Evolutionary conservation across 768 basidiomycete species (phyloP).

Genomic region (Lactarius sanguifluus): DNA sequence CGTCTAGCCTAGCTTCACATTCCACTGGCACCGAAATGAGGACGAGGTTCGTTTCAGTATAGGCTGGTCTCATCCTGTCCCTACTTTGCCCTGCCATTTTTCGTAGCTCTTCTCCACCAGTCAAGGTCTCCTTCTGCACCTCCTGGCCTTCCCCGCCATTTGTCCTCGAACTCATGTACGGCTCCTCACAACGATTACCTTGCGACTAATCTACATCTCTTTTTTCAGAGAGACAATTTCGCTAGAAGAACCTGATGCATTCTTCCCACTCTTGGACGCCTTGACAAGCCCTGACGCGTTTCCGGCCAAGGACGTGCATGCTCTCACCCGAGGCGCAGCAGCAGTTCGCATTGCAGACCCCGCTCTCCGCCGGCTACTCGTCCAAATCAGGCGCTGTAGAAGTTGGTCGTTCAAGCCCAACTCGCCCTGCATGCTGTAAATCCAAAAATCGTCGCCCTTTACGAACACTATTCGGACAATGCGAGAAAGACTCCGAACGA

Average conservation of each 20-base stretch:
- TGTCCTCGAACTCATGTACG: slow-evolving; percentile 22
- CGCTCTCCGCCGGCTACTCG: slow-evolving; percentile 48
- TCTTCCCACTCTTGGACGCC: slow-evolving; percentile 50
- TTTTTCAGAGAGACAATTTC: slow-evolving; percentile 72
- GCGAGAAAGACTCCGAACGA: slow-evolving; percentile 32
- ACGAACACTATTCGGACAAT: slow-evolving; percentile 59
- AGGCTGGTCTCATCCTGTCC: slow-evolving; percentile 5
- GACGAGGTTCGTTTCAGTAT: slow-evolving; percentile 4
- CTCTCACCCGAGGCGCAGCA: slow-evolving; percentile 53
- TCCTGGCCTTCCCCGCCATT: slow-evolving; percentile 40
- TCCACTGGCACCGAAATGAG: slow-evolving; percentile 3
- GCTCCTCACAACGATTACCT: background rate
- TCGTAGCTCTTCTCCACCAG: slow-evolving; percentile 33
- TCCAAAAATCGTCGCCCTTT: slow-evolving; percentile 83
- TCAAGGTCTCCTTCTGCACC: slow-evolving; percentile 39
- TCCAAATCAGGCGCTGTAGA: slow-evolving; percentile 50
- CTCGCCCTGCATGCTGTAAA: slow-evolving; percentile 76
- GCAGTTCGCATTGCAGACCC: slow-evolving; percentile 51
- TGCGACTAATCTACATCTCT: slow-evolving; percentile 3
- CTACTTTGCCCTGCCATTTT: background rate
- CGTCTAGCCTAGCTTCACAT: too few relatives aligned
- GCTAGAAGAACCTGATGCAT: slow-evolving; percentile 58
- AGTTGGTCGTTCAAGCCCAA: slow-evolving; percentile 57
- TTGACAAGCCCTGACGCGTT: slow-evolving; percentile 53
- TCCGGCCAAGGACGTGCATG: slow-evolving; percentile 35